Percentiles rank a stretch among this genome's conserved stretches.
Evolutionary conservation across 345 rosid genomes (phyloP).

Genomic region (Hirschfeldia incana): DNA sequence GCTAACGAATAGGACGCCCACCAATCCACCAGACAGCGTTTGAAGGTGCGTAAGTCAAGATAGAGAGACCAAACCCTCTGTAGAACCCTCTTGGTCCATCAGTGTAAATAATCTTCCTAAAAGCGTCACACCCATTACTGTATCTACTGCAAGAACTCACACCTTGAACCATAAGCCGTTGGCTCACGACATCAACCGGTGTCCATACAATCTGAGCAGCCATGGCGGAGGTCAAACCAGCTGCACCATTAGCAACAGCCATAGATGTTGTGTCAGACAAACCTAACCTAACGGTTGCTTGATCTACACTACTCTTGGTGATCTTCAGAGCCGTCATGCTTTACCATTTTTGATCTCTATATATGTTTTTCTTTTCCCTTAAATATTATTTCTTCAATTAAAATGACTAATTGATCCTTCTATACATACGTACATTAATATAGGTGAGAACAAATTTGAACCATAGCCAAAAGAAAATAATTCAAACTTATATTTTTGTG

Average conservation of each 20-base stretch:
- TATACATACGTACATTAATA: no score
- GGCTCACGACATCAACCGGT: conserved; percentile 89
- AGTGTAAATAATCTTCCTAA: conserved; percentile 56
- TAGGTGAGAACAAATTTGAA: no score
- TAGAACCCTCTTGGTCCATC: conserved; percentile 80
- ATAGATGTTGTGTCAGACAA: conserved; percentile 64
- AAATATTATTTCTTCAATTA: no score
- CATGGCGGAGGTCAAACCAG: conserved; percentile 83
- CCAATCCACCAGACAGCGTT: conserved; percentile 43
- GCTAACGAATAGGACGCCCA: conserved; percentile 36
- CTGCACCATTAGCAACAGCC: conserved; percentile 77
- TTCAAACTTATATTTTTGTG: no score
- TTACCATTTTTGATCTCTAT: neutral
- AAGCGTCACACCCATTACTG: conserved; percentile 71
- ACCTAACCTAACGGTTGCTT: conserved; percentile 72
- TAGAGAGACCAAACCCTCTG: conserved; percentile 84
- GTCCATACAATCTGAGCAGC: conserved; percentile 95
- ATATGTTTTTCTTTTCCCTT: no score
- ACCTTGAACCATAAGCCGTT: conserved; percentile 91
- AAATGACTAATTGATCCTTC: no score
- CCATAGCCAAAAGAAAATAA: no score
- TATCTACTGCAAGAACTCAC: conserved; percentile 44
- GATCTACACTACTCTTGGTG: conserved; percentile 78
- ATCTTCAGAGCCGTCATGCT: conserved; percentile 80
- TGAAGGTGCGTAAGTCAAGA: conserved; percentile 85